Evolutionary conservation across 2,329 filamentous ascomycete genomes (phyloP), one percentile per base, ranked within the genome.

Genomic region (Verticillium nubilum): DNA sequence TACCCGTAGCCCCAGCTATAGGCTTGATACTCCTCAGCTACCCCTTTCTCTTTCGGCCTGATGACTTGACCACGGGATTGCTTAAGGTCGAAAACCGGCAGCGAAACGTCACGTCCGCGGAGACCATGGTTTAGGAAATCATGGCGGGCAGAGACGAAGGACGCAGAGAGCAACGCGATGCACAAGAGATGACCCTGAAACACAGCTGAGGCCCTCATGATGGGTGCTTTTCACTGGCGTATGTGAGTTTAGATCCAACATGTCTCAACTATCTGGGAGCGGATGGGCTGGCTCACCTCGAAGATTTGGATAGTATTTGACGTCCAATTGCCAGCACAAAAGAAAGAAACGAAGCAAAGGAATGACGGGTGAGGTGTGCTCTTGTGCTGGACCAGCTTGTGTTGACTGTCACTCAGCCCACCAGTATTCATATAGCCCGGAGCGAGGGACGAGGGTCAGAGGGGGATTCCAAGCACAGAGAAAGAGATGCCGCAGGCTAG

Each of bases 191-290:
- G 58, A 67, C 70, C 68, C 62, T 68, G 58, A 62, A 67, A 62
- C 57, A 73, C 62, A 66, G 66, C 66, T 15, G 64, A 70, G 27
- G 59, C 66, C 63, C 72, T 76, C 78, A 80, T 80, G 58, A 12
- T 47, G 35, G 19, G 6, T 12, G 5, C 9, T 5, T 23, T n/a
- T 4, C 13, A 4, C 42, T 47, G 42, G n/a, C 9, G 19, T 23
- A 10, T 23, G n/a, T 47, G n/a, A 23, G 42, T n/a, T n/a, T 10
- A 3, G 4, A 3, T 47, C n/a, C n/a, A 10, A 12, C 3, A 15
- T 2, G n/a, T 15, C 4, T 17, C 7, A 17, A 37, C 33, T 5
- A 17, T 17, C 33, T 37, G n/a, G n/a, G 33, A 5, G 6, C 33
- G n/a, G 33, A n/a, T 15, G 2, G 15, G 12, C 15, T 15, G 33